Percentiles rank a stretch among this genome's conserved stretches.
Evolutionary conservation across 2,329 filamentous ascomycete species (phyloP).

Genomic region (Corniculantispora saksenae): DNA sequence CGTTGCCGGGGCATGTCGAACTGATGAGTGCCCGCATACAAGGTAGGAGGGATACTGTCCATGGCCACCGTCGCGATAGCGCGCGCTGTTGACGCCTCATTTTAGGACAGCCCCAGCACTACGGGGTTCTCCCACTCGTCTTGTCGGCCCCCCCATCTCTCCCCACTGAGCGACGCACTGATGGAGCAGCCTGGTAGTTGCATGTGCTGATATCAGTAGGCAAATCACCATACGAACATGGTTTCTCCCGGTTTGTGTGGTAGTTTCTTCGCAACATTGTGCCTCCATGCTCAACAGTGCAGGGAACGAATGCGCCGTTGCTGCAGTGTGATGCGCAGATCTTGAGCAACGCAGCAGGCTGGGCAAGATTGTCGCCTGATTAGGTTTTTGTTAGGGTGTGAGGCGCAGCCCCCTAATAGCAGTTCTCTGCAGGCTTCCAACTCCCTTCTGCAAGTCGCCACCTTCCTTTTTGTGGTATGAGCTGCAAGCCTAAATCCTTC

Average conservation of each 20-base stretch:
- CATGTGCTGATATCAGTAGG: neutral
- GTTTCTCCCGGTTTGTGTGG: no score
- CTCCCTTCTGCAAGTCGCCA: slow-evolving; percentile 11
- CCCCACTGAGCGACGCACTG: slow-evolving; percentile 2
- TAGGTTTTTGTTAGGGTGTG: slow-evolving; percentile 13
- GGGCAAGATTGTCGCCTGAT: slow-evolving; percentile 10
- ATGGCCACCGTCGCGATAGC: neutral
- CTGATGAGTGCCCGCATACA: no score
- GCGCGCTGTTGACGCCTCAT: neutral
- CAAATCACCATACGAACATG: no score
- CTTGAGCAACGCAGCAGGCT: neutral
- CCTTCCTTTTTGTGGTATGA: slow-evolving; percentile 2
- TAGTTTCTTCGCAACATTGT: no score
- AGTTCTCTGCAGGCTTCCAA: slow-evolving; percentile 16
- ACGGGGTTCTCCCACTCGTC: neutral
- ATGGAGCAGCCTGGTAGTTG: neutral
- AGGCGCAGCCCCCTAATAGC: slow-evolving; percentile 10
- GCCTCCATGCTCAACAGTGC: neutral
- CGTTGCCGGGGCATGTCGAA: neutral
- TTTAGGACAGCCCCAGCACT: neutral
- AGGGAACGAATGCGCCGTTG: neutral
- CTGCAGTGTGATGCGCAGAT: neutral
- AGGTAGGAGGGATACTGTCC: neutral
- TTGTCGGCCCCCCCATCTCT: neutral
- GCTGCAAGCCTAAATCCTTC: slow-evolving; percentile 17